Conservation (phyloP, 1,139 yeast species). For the Entelexis paramagnoliae region DNA sequence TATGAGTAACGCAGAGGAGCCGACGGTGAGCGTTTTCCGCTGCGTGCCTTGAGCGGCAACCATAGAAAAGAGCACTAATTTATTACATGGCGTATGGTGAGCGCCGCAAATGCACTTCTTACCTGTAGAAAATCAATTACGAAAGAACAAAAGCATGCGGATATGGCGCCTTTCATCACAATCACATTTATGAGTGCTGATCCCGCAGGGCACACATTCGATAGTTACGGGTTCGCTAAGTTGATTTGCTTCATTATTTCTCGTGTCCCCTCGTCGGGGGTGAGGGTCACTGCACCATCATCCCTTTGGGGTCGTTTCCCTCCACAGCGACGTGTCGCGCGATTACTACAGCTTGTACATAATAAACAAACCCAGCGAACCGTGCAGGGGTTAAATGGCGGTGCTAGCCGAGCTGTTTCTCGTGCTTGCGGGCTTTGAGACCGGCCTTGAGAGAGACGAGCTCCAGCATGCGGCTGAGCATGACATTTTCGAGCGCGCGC, state of each 20-base stretch:
- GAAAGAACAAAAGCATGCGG: too few species aligned
- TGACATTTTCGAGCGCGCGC: conserved; percentile 1
- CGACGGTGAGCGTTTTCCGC: conserved; percentile 57
- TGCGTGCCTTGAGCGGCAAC: conserved; percentile 29
- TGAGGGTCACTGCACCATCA: too few species aligned
- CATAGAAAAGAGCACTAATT: conserved; percentile 13
- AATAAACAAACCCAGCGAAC: not conserved
- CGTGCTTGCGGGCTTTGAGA: conserved; percentile 14
- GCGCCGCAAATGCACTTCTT: too few species aligned
- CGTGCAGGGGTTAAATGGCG: conserved; percentile 3
- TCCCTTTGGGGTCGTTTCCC: too few species aligned
- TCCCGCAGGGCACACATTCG: too few species aligned
- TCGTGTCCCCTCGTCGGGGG: too few species aligned
- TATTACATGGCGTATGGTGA: not conserved
- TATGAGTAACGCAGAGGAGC: conserved; percentile 70
- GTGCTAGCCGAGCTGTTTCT: conserved; percentile 15
- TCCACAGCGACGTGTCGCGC: not conserved
- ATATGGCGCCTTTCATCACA: too few species aligned
- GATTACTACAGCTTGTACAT: not conserved
- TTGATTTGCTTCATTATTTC: too few species aligned
- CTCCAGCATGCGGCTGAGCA: conserved; percentile 7
- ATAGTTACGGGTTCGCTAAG: too few species aligned
- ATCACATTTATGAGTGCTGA: too few species aligned
- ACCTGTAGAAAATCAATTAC: too few species aligned
- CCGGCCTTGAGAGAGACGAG: not conserved